These are phyloP conservation scores for Uncinocarpus reesii DNA, from an alignment of 2,329 filamentous ascomycete genomes.

Conservation along the genomic window DNA sequence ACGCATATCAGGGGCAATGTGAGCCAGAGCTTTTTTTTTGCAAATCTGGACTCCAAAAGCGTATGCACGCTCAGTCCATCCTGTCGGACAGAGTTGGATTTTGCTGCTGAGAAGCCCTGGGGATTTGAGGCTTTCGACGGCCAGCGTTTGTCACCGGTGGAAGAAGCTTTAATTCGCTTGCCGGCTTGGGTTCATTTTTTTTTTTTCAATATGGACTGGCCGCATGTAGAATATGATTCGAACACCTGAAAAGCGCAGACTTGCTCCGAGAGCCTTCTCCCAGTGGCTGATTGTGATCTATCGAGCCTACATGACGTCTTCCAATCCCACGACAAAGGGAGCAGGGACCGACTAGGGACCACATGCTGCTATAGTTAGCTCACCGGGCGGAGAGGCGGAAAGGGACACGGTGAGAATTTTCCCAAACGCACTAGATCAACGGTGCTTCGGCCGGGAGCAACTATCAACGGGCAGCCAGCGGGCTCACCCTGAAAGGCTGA, in stretches of 20 bases:
- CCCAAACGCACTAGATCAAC: neutral
- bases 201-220: conserved; percentile 4
- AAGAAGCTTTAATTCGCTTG: conserved; percentile 5
- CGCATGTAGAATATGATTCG: conserved; percentile 1
- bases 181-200: neutral
- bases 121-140: too few relatives aligned
- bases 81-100: neutral
- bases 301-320: conserved; percentile 2
- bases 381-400: neutral
- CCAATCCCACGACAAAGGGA: neutral
- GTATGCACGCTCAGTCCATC: neutral
- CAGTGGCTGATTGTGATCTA: conserved; percentile 3
- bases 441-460: neutral
- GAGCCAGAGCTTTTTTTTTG: neutral
- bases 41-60: neutral
- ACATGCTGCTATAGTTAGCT: neutral
- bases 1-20: conserved; percentile 3
- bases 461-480: neutral
- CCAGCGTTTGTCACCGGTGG: too few relatives aligned
- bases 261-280: neutral
- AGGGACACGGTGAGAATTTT: neutral
- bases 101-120: too few relatives aligned
- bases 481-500: neutral
- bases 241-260: neutral
- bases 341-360: neutral